These are phyloP conservation scores for Medicago arabica DNA, from an alignment of 306 rosid genomes.

Conservation along the genomic window DNA sequence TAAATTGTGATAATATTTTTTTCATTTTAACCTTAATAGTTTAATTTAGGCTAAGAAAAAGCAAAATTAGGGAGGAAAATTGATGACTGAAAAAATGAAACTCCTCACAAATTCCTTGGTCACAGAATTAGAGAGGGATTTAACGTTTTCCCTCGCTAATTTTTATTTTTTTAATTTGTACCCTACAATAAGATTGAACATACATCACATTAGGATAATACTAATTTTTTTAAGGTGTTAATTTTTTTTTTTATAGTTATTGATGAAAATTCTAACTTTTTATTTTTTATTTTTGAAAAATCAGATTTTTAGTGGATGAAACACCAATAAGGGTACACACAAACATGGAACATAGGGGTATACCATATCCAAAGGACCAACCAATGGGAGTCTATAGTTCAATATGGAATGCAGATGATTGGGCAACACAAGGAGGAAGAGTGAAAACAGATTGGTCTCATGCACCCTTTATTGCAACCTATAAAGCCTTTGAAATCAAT, in stretches of 20 bases:
- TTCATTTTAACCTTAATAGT: too few relatives aligned
- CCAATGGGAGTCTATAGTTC: slow-evolving; percentile 94
- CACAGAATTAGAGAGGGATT: too few relatives aligned
- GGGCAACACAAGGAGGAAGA: slow-evolving; percentile 97
- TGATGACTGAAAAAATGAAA: too few relatives aligned
- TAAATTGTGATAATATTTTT: too few relatives aligned
- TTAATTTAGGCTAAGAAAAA: too few relatives aligned
- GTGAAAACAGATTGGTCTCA: slow-evolving; percentile 95
- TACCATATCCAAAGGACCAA: slow-evolving; percentile 81
- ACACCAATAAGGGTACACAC: slow-evolving; percentile 90
- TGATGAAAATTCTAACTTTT: background rate
- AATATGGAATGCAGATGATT: slow-evolving; percentile 94
- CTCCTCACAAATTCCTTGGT: too few relatives aligned
- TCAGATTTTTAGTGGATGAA: slow-evolving; percentile 79
- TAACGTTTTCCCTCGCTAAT: too few relatives aligned
- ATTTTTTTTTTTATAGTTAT: background rate
- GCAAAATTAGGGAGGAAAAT: too few relatives aligned
- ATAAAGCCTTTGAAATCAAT: slow-evolving; percentile 67
- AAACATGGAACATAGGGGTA: slow-evolving; percentile 83
- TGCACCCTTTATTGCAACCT: slow-evolving; percentile 76
- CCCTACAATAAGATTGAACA: too few relatives aligned
- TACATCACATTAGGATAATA: background rate
- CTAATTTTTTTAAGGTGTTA: too few relatives aligned
- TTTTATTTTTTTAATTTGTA: too few relatives aligned
- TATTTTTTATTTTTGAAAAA: background rate